Base-by-base conservation (phyloP, 805 yeast species). In the Cyberlindnera americana region DNA sequence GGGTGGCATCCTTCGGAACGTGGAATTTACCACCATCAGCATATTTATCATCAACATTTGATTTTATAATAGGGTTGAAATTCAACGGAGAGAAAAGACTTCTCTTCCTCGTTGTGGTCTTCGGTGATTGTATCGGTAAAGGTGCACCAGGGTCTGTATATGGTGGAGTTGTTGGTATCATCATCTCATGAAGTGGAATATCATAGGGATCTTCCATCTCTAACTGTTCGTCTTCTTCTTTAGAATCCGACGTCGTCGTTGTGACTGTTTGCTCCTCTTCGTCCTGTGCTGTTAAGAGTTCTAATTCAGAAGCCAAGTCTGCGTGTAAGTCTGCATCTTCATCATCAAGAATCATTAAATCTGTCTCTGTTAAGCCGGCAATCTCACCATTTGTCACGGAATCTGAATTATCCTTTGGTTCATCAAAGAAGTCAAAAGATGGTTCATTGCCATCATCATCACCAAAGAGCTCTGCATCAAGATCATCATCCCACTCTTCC, bases 11-110 rank as follows among this genome's bases (percentile, higher is more conserved):
- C 5, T 27, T 35, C 5, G 52, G 43, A 13, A 84, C 86, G 56
- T 80, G 89, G 56, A 85, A 91, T 54, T 90, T 84, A 2, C 99
- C 99, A 6, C 99, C 99, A 47, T 73, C 73, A 11, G 82, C 81
- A 53, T 91, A 91, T 54, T 91, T 91, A 41, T 84, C 78, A 56
- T 91, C 98, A 28, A 91, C 80, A 42, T 75, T 78, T 33, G 76
- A 73, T 41, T 78, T 80, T 39, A 87, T 83, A 15, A 82, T 73
- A 1, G 96, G 95, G 52, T 86, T 83, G 63, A 89, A 90, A 29
- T 74, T 71, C 29, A 89, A 66, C 0, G 95, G 95, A 0, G 95
- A 85, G 61, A 88, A 90, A 0, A 82, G 77, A 30, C 95, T 85
- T 41, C 65, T 74, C 37, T 59, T 65, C 35, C 59, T 61, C 17